Conservation (phyloP, 2,329 filamentous ascomycete genomes). For the Aspergillus aculeatinus region DNA sequence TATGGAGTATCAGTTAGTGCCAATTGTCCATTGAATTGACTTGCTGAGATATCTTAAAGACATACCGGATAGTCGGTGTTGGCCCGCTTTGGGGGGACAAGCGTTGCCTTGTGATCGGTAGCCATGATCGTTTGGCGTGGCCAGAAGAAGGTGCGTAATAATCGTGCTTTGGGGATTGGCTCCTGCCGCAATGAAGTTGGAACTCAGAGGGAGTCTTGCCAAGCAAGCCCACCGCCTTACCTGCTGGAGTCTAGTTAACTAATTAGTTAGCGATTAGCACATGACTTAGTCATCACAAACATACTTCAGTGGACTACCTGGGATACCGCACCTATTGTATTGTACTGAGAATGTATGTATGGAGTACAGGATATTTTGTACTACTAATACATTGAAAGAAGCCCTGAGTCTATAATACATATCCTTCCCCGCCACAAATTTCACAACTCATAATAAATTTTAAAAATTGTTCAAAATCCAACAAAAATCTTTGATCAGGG, state of each 20-base stretch:
- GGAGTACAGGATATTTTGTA: too few species aligned
- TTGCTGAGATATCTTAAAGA: conserved; percentile 22
- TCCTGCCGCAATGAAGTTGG: conserved; percentile 24
- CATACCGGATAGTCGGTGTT: conserved; percentile 84
- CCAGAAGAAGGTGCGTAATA: conserved; percentile 12
- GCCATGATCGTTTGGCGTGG: conserved; percentile 33
- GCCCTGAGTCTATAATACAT: not conserved
- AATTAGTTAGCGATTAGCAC: not conserved
- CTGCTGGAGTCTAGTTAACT: conserved; percentile 10
- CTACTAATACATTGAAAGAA: too few species aligned
- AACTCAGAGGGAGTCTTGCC: conserved; percentile 28
- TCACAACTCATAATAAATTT: too few species aligned
- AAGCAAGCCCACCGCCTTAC: conserved; percentile 23
- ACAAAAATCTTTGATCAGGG: too few species aligned
- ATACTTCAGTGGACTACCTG: not conserved
- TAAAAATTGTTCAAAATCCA: too few species aligned
- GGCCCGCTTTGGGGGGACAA: conserved; percentile 74
- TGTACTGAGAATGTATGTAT: too few species aligned
- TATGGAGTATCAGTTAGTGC: conserved; percentile 46
- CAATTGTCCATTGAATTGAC: not conserved
- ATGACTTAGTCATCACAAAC: conserved; percentile 1
- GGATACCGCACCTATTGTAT: not conserved
- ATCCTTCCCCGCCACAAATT: too few species aligned
- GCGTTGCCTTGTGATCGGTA: conserved; percentile 40
- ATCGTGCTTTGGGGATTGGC: conserved; percentile 23